phyloP scores from a whole-genome alignment of 345 rosid species.

The Arabidopsis arenosa region DNA sequence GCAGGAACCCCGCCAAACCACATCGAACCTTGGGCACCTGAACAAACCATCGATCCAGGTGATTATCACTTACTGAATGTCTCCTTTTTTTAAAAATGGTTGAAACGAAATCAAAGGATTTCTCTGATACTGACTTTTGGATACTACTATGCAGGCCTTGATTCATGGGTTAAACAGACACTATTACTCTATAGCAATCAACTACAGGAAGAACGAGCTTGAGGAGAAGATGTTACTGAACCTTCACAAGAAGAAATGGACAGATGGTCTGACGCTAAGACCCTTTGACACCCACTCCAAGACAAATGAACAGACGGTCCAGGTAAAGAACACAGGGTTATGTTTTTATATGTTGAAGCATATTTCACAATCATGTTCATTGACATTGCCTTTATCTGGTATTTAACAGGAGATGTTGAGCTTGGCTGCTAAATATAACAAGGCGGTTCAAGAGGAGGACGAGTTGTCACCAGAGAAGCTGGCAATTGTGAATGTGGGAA shows the following conservation, averaged over 20 bases:
- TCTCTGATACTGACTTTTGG: slow-evolving; percentile 29
- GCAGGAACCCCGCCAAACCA: slow-evolving; percentile 98
- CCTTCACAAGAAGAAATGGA: slow-evolving; percentile 99
- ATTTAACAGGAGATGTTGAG: slow-evolving; percentile 84
- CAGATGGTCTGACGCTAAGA: slow-evolving; percentile 90
- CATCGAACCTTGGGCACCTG: slow-evolving; percentile 97
- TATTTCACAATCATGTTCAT: slow-evolving; percentile 7
- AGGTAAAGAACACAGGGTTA: slow-evolving; percentile 50
- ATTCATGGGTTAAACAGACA: slow-evolving; percentile 98
- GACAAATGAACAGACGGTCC: slow-evolving; percentile 92
- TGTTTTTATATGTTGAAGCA: not conserved
- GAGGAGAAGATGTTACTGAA: slow-evolving; percentile 98
- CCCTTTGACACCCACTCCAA: slow-evolving; percentile 90
- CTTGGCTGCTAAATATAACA: slow-evolving; percentile 84
- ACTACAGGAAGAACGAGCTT: slow-evolving; percentile 95
- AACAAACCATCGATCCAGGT: slow-evolving; percentile 99
- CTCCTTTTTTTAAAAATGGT: not conserved
- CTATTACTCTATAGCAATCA: slow-evolving; percentile 97
- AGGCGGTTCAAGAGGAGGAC: slow-evolving; percentile 98
- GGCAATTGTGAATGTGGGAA: slow-evolving; percentile 92
- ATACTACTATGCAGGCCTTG: slow-evolving; percentile 69
- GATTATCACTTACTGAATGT: slow-evolving; percentile 25
- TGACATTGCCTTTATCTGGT: slow-evolving; percentile 10
- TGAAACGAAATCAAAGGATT: not conserved
- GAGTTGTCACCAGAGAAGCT: slow-evolving; percentile 94